Evolutionary conservation across 768 basidiomycete genomes (phyloP), one percentile per base, ranked within the genome.

Genomic region (Tricholoma sp.): DNA sequence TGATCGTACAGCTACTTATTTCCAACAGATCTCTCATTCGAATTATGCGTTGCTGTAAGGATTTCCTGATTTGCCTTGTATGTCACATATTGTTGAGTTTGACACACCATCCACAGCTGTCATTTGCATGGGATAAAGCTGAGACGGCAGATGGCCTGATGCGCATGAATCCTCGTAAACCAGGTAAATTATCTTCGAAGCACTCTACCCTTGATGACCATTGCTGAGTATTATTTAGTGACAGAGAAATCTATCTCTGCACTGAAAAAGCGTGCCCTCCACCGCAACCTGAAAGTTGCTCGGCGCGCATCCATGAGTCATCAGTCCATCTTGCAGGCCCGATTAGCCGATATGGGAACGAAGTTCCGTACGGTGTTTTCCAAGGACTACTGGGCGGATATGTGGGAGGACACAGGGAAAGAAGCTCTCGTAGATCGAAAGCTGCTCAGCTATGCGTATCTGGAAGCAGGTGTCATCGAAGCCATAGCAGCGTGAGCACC

Each of bases 41-140:
- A 88, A 65, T 74, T 88, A 11, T 80, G 81, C 37, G 79, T 84
- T 53, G 86, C 84, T 56, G 84, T 85, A 70, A 61, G 82, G 64
- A 24, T 12, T 29, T 57, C 17, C 2, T 12, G 34, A 34, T 29
- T 28, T 36, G 53, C 18, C 12, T 15, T 11, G 34, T 15, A 17
- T 20, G 18, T 4, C 31, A 9, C 13, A 12, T 1, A 15, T 10
- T 32, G 24, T 52, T 34, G n/a, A 42, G 11, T 8, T 33, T 17
- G 15, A 29, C 17, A 12, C 12, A 2, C 48, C 4, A 17, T 24
- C 24, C 24, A 34, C 39, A 84, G 82, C 73, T 88, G 12, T 84
- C 85, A 1, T 88, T 88, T 56, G 86, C 86, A 0, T 88, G 86
- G 86, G 86, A 88, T 65, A 74, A 82, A 58, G 83, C 86, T 0